Conservation (phyloP, 1,284 basidiomycete species). For the Gomphus bonarii region DNA sequence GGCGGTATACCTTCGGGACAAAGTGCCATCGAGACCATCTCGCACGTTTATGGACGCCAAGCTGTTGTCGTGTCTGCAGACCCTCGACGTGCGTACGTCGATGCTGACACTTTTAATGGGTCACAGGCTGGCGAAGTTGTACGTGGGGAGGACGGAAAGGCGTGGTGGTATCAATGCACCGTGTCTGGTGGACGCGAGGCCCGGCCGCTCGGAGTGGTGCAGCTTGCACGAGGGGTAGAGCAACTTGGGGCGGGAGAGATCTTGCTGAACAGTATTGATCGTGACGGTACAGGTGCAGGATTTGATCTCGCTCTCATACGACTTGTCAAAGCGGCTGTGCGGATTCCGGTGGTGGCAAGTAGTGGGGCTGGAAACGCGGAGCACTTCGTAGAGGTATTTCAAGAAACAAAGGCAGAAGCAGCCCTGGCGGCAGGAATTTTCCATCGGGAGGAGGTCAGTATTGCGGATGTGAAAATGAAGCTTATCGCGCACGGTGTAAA, state of each 20-base stretch:
- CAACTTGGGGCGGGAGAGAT: constrained; percentile 91
- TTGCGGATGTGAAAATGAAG: constrained; percentile 58
- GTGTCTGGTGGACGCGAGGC: constrained; percentile 86
- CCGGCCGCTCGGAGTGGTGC: constrained; percentile 85
- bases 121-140: constrained; percentile 62
- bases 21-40: constrained; percentile 94
- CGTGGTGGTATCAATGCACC: constrained; percentile 99
- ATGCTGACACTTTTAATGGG: constrained; percentile 55
- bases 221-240: constrained; percentile 86
- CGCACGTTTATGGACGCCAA: constrained; percentile 86
- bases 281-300: constrained; percentile 88
- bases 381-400: constrained; percentile 87
- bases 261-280: constrained; percentile 92
- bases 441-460: constrained; percentile 80
- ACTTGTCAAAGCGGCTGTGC: constrained; percentile 67
- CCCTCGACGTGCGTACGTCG: constrained; percentile 83
- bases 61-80: constrained; percentile 98
- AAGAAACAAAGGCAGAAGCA: constrained; percentile 75
- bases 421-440: constrained; percentile 97
- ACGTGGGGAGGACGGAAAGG: constrained; percentile 59
- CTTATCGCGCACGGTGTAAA: constrained; percentile 43
- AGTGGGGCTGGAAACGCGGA: constrained; percentile 79
- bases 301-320: constrained; percentile 85
- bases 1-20: constrained; percentile 33
- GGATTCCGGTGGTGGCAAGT: constrained; percentile 90